phyloP scores from a whole-genome alignment of 2,329 filamentous ascomycete genomes.

The Didymellaceae sp. region DNA sequence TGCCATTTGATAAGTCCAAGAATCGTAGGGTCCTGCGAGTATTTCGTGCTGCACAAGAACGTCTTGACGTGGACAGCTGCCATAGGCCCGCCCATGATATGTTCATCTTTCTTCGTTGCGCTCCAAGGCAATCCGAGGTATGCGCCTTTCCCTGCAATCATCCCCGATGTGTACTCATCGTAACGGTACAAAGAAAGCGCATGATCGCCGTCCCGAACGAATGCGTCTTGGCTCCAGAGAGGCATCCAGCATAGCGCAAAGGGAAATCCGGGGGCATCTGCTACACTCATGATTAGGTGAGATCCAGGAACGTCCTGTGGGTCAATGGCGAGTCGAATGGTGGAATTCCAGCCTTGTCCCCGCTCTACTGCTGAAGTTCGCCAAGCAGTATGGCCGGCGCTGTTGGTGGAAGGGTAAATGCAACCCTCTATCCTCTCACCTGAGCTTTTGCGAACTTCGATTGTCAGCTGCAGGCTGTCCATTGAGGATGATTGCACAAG shows the following conservation, averaged over 20 bases:
- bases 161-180: conserved; percentile 85
- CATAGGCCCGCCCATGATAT: conserved; percentile 73
- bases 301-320: conserved; percentile 80
- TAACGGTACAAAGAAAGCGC: conserved; percentile 84
- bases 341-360: conserved; percentile 86
- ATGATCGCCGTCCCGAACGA: conserved; percentile 84
- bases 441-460: conserved; percentile 81
- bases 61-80: conserved; percentile 81
- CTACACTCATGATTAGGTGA: conserved; percentile 88
- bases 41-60: conserved; percentile 91
- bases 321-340: conserved; percentile 78
- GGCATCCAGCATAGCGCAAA: conserved; percentile 94
- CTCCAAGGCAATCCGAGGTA: conserved; percentile 87
- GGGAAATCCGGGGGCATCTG: conserved; percentile 83
- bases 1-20: conserved; percentile 87
- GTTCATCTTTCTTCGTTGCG: conserved; percentile 74
- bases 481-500: conserved; percentile 70
- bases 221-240: conserved; percentile 89
- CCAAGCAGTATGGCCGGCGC: conserved; percentile 80
- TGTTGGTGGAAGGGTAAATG: conserved; percentile 86
- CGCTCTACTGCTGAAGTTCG: conserved; percentile 81
- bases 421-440: conserved; percentile 87
- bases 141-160: conserved; percentile 76
- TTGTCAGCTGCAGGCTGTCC: conserved; percentile 81
- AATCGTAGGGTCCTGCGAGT: conserved; percentile 89